A percentile compares a stretch with the other conserved stretches of the same genome.
Conservation (phyloP, 208 protist species). For the Polymyxa betae region DNA sequence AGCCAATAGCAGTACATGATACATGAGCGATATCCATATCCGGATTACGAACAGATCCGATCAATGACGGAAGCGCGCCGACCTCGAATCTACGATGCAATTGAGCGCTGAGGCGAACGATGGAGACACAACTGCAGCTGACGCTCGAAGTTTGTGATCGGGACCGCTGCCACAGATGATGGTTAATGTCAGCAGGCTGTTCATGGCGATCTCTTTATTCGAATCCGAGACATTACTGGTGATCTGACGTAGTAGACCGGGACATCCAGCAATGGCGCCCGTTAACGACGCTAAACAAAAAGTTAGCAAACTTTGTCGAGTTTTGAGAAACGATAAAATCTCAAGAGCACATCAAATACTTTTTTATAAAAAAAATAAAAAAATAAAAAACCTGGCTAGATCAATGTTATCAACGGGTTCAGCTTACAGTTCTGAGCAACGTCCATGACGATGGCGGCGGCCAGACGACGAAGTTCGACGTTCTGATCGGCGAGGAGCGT, state of each 20-base stretch:
- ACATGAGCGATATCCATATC: conserved; percentile 38
- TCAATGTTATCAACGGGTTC: not conserved
- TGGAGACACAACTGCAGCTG: not conserved
- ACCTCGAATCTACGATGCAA: not conserved
- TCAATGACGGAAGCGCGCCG: not conserved
- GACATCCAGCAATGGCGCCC: not conserved
- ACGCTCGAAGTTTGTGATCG: not conserved
- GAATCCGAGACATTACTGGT: not conserved
- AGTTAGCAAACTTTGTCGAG: not conserved
- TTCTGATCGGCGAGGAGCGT: not conserved
- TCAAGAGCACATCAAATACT: no score
- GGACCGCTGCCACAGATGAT: not conserved
- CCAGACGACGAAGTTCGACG: not conserved
- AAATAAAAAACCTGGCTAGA: no score
- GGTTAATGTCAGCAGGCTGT: conserved; percentile 46
- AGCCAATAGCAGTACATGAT: conserved; percentile 31
- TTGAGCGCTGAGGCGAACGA: not conserved
- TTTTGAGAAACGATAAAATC: no score
- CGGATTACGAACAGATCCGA: not conserved
- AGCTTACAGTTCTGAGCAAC: conserved; percentile 4
- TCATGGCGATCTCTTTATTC: conserved; percentile 45
- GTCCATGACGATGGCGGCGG: conserved; percentile 30
- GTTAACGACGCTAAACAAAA: not conserved
- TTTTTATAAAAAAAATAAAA: no score
- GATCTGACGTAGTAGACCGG: not conserved